Conservation (phyloP, 1,284 basidiomycete species). For the Trichosporon asahii region DNA sequence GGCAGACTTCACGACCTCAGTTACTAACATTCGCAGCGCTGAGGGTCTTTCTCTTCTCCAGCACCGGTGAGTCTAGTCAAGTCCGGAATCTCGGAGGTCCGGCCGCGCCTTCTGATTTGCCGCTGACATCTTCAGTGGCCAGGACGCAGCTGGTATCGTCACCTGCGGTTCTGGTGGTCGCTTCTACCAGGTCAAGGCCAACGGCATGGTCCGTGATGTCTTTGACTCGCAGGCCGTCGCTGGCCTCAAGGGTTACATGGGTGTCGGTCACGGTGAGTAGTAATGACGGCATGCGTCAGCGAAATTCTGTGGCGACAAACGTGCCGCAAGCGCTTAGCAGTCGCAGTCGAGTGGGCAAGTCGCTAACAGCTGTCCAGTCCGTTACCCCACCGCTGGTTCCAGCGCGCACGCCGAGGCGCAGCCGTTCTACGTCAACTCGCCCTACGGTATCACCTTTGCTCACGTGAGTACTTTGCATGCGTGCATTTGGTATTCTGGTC, state of each 20-base stretch:
- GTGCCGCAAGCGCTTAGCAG: not conserved
- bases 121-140: slow-evolving; percentile 57
- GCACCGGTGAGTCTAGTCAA: slow-evolving; percentile 59
- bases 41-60: slow-evolving; percentile 88
- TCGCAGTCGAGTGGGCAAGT: not conserved
- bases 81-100: slow-evolving; percentile 3
- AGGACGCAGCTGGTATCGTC: slow-evolving; percentile 97
- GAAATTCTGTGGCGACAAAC: not conserved
- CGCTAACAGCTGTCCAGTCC: slow-evolving; percentile 59
- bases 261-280: slow-evolving; percentile 85
- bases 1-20: not conserved
- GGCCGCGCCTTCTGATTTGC: slow-evolving; percentile 1
- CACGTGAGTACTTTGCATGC: slow-evolving; percentile 63
- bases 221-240: slow-evolving; percentile 79
- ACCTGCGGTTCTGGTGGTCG: slow-evolving; percentile 93
- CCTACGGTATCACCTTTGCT: slow-evolving; percentile 89
- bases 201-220: slow-evolving; percentile 99
- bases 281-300: not conserved
- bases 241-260: slow-evolving; percentile 88
- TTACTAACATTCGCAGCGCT: slow-evolving; percentile 44
- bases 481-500: not conserved
- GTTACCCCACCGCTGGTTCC: slow-evolving; percentile 96
- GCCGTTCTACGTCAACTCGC: slow-evolving; percentile 99
- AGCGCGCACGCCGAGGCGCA: slow-evolving; percentile 98
- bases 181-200: slow-evolving; percentile 98